Base-by-base conservation (phyloP, 1,284 basidiomycete genomes). In the Malassezia nana region DNA sequence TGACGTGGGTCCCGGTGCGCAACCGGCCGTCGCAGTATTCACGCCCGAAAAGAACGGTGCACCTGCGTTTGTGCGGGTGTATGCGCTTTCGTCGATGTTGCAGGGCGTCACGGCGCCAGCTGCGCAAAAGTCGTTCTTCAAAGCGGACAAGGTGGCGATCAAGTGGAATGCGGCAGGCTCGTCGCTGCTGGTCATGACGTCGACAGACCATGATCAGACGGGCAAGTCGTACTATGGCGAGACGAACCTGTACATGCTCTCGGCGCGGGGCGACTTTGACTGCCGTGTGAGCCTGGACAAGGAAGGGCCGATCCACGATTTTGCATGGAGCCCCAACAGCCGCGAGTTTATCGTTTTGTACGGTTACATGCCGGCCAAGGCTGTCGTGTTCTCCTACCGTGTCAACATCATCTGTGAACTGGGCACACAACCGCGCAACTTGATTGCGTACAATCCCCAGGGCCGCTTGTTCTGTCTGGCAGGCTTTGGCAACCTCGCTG, bases 141-240 rank as follows among this genome's bases (percentile, higher is more conserved):
- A 95, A 77, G 89, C 91, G 2, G 91, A 96, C 78, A 86, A 87
- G 60, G 82, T 88, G 10, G 82, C 83, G 67, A 86, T 98, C 76
- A 96, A 95, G 77, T 96, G 92, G 92, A 96, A 96, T 76, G 82
- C 82, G 15, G 82, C 90, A 24, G 92, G 92, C 22, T 78, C 78
- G 4, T 78, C 77, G 58, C 75, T 72, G 13, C 79, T 98, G 52
- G 81, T 96, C 60, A 77, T 95, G 41, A 92, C 92, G 0, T 87
- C 91, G 65, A 92, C 89, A 6, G 94, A 98, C 65, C 90, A 96
- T 54, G 92, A 98, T 75, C 87, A 88, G 75, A 86, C 88, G 29
- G 92, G 92, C 76, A 95, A 89, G 80, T 91, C 85, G 67, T 98
- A 98, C 76, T 98, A 96, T 64, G 94, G 92, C 56, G 91, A 96